Evolutionary conservation across 2,329 filamentous ascomycete genomes (phyloP), one percentile per base, ranked within the genome.

Genomic region (Tolypocladium inflatum): DNA sequence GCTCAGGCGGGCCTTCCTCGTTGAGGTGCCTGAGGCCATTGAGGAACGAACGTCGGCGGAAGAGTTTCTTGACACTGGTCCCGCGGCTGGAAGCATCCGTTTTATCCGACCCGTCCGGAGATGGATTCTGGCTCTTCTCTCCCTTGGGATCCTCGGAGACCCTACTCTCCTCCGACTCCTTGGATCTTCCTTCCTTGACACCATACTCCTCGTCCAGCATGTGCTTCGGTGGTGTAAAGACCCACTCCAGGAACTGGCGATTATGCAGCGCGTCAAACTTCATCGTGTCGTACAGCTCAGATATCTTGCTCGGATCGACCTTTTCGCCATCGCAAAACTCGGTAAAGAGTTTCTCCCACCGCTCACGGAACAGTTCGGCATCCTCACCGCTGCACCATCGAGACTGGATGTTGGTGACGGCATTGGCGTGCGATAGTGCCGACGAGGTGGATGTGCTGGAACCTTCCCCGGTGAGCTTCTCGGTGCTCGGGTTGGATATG

Each of bases 211-310:
- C 89, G 57, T 89, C 88, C 13, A 93, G 77, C 74, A 96, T 90
- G 59, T 80, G 81, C 66, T 85, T 86, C 39, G 90, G 87, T 2
- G 94, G 94, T 19, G 91, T 96, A 66, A 99, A 99, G 0, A 97
- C 88, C 90, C 94, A 97, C 72, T 99, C 94, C 4, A 99, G 78
- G 67, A 99, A 99, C 62, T 91, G 90, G 2, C 94, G 86, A 69
- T 99, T 99, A 74, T 99, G 95, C 17, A 99, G 80, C 1, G 94
- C 94, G 71, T 99, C 94, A 63, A 97, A 99, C 73, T 99, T 99
- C 94, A 99, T 97, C 23, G 93, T 97, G 72, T 99, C 94, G 71
- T 99, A 99, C 3, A 99, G 82, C 75, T 99, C 94, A 6, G 91
- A 97, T 61, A 99, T 93, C 77, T 99, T 99, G 79, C 92, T 96